Conservation (phyloP, 441 rosid genomes). For the Adansonia gregorii region DNA sequence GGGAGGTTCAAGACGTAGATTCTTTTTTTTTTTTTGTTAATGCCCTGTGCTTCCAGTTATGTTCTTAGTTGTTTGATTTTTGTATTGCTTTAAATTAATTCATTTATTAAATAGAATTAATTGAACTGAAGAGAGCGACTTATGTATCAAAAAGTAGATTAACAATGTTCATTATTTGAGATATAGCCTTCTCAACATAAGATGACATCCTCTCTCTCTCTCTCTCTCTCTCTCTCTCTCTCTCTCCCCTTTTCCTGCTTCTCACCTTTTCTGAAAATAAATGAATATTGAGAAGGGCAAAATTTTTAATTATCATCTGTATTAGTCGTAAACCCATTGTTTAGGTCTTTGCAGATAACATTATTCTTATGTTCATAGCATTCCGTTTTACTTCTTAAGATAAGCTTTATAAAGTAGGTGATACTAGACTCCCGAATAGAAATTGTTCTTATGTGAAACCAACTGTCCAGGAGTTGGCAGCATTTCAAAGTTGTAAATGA, state of each 20-base stretch:
- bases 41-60: neutral
- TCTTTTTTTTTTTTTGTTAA: neutral
- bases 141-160: neutral
- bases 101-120: neutral
- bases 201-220: neutral
- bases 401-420: neutral
- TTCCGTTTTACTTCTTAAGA: neutral
- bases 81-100: neutral
- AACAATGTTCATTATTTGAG: neutral
- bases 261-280: neutral
- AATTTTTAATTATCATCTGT: neutral
- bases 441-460: neutral
- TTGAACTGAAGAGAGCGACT: neutral
- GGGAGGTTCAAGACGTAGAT: neutral
- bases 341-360: neutral
- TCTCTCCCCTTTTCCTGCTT: neutral
- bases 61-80: neutral
- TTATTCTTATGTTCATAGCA: neutral
- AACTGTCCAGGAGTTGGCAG: neutral
- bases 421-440: neutral
- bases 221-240: too few relatives aligned
- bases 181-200: neutral
- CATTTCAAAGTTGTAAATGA: neutral
- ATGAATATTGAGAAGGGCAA: neutral
- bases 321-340: neutral